These are phyloP conservation scores for Ilex aquifolium DNA, from an alignment of 257 asterid species.

Conservation along the genomic window DNA sequence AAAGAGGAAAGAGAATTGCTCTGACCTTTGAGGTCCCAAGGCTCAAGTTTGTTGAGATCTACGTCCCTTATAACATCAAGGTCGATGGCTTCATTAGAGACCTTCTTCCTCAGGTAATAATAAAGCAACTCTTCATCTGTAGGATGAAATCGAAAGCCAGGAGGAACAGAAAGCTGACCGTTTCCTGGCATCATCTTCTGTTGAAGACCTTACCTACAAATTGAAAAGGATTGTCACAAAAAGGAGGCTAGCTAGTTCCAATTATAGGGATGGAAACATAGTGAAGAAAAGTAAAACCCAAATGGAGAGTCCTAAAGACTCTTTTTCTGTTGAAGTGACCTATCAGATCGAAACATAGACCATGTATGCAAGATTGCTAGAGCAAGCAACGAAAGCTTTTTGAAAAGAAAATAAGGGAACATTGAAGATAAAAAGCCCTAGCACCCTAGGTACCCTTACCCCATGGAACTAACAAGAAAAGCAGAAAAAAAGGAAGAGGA, in stretches of 20 bases:
- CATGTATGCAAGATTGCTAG: no score
- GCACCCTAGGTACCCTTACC: no score
- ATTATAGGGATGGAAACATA: no score
- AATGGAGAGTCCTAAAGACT: background rate
- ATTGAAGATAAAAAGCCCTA: no score
- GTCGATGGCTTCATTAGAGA: slow-evolving; percentile 70
- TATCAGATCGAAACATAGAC: no score
- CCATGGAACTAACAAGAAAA: no score
- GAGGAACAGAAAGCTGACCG: slow-evolving; percentile 60
- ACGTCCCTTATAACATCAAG: slow-evolving; percentile 71
- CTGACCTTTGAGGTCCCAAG: slow-evolving; percentile 89
- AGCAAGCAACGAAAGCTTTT: no score
- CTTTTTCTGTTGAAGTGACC: background rate
- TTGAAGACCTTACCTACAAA: background rate
- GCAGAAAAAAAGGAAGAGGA: no score
- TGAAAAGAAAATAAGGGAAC: no score
- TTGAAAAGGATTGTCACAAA: no score
- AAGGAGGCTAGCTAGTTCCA: no score
- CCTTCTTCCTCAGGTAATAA: slow-evolving; percentile 78
- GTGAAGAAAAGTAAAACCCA: no score
- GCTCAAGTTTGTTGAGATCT: slow-evolving; percentile 91
- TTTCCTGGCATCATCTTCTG: slow-evolving; percentile 37
- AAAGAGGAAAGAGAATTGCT: background rate
- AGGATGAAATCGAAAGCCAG: slow-evolving; percentile 84
- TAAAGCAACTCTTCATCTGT: slow-evolving; percentile 79